These are phyloP conservation scores for Microsporum ferrugineum DNA, from an alignment of 2,329 filamentous ascomycete species.

Conservation along the genomic window DNA sequence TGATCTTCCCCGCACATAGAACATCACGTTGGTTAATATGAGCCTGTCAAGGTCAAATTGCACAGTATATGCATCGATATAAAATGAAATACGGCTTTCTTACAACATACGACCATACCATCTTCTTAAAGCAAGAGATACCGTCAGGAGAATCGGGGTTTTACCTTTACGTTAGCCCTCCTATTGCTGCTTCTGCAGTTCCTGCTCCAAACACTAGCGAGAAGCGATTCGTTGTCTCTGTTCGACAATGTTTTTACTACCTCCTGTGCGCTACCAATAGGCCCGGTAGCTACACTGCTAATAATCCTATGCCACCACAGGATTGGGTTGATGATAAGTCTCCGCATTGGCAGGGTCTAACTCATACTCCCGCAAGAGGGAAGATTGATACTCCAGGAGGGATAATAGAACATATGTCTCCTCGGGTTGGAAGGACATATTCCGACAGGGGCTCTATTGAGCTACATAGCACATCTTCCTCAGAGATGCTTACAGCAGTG, in stretches of 20 bases:
- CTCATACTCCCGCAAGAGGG: not conserved
- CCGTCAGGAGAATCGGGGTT: too few species aligned
- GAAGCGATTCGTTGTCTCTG: not conserved
- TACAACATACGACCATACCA: slow-evolving; percentile 7
- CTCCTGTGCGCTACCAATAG: not conserved
- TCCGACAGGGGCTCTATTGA: not conserved
- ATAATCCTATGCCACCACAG: not conserved
- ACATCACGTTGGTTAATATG: not conserved
- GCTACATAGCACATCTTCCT: not conserved
- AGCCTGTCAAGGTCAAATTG: slow-evolving; percentile 4
- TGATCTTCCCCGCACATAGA: not conserved
- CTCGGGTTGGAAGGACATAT: not conserved
- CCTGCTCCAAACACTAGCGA: not conserved
- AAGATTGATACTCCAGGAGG: not conserved
- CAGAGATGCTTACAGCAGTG: not conserved
- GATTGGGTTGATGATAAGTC: not conserved
- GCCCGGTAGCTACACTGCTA: not conserved
- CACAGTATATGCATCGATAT: slow-evolving; percentile 6
- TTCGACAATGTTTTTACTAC: not conserved
- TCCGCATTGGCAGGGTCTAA: not conserved
- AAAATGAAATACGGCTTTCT: slow-evolving; percentile 8
- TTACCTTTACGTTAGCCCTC: not conserved
- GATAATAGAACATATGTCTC: not conserved
- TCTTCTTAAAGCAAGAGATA: slow-evolving; percentile 6
- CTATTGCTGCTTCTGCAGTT: not conserved